phyloP scores from a whole-genome alignment of 768 basidiomycete genomes.

The Podaxis sp. region DNA sequence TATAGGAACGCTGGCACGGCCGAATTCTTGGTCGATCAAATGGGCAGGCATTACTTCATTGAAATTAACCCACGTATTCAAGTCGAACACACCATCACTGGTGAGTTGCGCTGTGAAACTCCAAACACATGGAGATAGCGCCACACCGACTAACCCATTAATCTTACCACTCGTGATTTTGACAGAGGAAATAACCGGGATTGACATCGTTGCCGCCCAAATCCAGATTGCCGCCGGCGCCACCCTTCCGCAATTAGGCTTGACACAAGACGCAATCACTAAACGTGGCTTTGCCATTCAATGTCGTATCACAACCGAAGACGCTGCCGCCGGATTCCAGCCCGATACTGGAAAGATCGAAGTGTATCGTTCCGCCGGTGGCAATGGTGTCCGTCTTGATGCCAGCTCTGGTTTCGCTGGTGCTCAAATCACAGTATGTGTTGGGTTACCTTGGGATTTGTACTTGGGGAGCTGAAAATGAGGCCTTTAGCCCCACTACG shows the following conservation, averaged over 20 bases:
- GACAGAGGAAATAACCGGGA: conserved; percentile 97
- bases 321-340: conserved; percentile 89
- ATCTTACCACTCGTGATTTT: background rate
- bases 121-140: background rate
- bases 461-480: background rate
- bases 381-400: conserved; percentile 96
- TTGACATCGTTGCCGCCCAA: conserved; percentile 98
- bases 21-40: conserved; percentile 97
- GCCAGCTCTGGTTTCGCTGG: conserved; percentile 98
- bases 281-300: conserved; percentile 98
- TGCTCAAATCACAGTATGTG: conserved; percentile 90
- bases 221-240: conserved; percentile 99
- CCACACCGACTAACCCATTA: background rate
- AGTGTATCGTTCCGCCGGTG: conserved; percentile 97
- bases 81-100: conserved; percentile 99
- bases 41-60: conserved; percentile 97
- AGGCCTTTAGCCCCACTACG: conserved; percentile 83
- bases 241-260: conserved; percentile 89
- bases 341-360: conserved; percentile 99
- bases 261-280: conserved; percentile 93
- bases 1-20: conserved; percentile 98
- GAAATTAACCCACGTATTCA: conserved; percentile 99
- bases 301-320: conserved; percentile 98
- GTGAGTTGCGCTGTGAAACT: conserved; percentile 34
- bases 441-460: background rate